These are phyloP conservation scores for Phytophthora aleatoria DNA, from an alignment of 352 stramenopile genomes.

Conservation along the genomic window DNA sequence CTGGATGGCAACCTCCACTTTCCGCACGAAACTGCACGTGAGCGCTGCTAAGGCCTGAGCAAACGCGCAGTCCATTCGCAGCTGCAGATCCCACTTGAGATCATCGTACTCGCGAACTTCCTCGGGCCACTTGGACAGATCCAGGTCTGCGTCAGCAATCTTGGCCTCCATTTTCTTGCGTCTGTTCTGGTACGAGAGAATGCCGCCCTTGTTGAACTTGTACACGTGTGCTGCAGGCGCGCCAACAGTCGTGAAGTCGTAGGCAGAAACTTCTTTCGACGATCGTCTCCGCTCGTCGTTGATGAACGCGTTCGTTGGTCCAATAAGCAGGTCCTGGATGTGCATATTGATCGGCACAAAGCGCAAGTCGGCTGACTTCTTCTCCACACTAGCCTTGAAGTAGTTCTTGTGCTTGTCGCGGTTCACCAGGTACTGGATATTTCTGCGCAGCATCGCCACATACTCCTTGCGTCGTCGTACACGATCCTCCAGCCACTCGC, in stretches of 20 bases:
- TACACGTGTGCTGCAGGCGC: constrained; percentile 81
- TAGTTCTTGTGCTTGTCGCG: constrained; percentile 90
- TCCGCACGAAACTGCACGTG: constrained; percentile 84
- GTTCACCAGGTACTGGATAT: constrained; percentile 87
- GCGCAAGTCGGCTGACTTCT: constrained; percentile 79
- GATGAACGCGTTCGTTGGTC: constrained; percentile 82
- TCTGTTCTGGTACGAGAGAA: constrained; percentile 77
- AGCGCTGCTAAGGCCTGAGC: constrained; percentile 76
- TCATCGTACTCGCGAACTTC: constrained; percentile 86
- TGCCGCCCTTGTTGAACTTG: constrained; percentile 89
- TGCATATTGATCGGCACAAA: constrained; percentile 91
- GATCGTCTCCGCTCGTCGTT: constrained; percentile 77
- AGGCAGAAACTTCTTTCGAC: constrained; percentile 84
- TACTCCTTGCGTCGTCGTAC: constrained; percentile 84
- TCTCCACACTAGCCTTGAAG: constrained; percentile 90
- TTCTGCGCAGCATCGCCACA: constrained; percentile 77
- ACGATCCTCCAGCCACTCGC: constrained; percentile 82
- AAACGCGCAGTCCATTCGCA: constrained; percentile 84
- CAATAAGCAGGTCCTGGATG: constrained; percentile 86
- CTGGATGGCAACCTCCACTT: constrained; percentile 84
- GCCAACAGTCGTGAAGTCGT: constrained; percentile 88
- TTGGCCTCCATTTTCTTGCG: constrained; percentile 86
- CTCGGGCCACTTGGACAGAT: constrained; percentile 80
- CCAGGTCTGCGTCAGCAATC: constrained; percentile 66
- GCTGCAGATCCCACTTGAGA: constrained; percentile 84